Percentiles rank a stretch among this genome's conserved stretches.
phyloP scores from a whole-genome alignment of 2,329 filamentous ascomycete species.

The Fusarium sp. region DNA sequence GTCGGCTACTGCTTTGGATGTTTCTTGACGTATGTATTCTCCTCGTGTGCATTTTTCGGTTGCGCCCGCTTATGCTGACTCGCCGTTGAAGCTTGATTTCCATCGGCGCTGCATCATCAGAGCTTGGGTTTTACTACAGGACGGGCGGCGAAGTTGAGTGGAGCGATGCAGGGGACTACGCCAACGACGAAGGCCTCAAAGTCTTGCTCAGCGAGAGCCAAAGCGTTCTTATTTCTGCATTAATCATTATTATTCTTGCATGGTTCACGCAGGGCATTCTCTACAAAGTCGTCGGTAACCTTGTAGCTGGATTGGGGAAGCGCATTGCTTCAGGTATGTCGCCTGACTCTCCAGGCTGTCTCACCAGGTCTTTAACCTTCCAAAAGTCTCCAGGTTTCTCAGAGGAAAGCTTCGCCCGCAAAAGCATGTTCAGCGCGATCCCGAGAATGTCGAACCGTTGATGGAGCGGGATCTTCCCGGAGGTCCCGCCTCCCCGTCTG shows the following conservation, averaged over 20 bases:
- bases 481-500: not conserved
- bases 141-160: slow-evolving; percentile 49
- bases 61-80: slow-evolving; percentile 17
- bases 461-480: slow-evolving; percentile 7
- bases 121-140: slow-evolving; percentile 47
- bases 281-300: slow-evolving; percentile 35
- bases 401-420: slow-evolving; percentile 28
- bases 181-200: slow-evolving; percentile 45
- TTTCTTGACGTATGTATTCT: slow-evolving; percentile 36
- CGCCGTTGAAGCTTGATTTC: slow-evolving; percentile 38
- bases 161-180: slow-evolving; percentile 44
- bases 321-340: slow-evolving; percentile 40
- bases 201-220: slow-evolving; percentile 45
- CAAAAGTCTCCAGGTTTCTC: slow-evolving; percentile 24
- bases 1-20: slow-evolving; percentile 36
- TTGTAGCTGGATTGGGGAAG: slow-evolving; percentile 30
- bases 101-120: slow-evolving; percentile 45
- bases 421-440: slow-evolving; percentile 22
- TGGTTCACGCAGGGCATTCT: slow-evolving; percentile 39
- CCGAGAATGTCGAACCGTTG: slow-evolving; percentile 34
- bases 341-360: not conserved
- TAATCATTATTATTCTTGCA: slow-evolving; percentile 38
- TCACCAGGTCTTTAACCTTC: slow-evolving; percentile 7
- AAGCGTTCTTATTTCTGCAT: slow-evolving; percentile 35
- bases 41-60: not conserved